Percentiles rank a stretch among this genome's conserved stretches.
Conservation (phyloP, 2,329 filamentous ascomycete genomes). For the Epichloe glyceriae region DNA sequence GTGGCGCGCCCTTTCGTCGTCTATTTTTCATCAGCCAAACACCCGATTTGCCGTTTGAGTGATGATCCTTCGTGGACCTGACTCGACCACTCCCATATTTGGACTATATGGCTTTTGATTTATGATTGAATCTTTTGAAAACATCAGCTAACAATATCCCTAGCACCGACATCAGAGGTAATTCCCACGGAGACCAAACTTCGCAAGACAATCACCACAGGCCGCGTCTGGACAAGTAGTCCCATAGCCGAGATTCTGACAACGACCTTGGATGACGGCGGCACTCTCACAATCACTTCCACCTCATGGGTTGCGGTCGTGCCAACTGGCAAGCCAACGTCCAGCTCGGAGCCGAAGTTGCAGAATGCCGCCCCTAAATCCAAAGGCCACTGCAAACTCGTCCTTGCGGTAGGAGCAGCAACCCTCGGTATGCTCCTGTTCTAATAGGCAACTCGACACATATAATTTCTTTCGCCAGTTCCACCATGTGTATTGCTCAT, state of each 20-base stretch:
- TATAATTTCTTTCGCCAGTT: too few species aligned
- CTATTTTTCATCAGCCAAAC: background rate
- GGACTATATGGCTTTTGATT: background rate
- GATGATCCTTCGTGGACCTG: background rate
- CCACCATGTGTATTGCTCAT: background rate
- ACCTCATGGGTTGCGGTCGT: slow-evolving; percentile 35
- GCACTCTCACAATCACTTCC: slow-evolving; percentile 32
- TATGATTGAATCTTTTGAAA: background rate
- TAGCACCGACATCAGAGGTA: background rate
- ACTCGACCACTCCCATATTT: background rate
- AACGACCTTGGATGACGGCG: slow-evolving; percentile 32
- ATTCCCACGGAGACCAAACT: slow-evolving; percentile 10
- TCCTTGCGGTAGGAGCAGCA: slow-evolving; percentile 15
- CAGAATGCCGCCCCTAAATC: slow-evolving; percentile 23
- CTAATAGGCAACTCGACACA: background rate
- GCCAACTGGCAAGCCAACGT: slow-evolving; percentile 20
- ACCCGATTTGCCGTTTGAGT: background rate
- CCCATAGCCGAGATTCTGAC: slow-evolving; percentile 28
- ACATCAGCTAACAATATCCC: slow-evolving; percentile 9
- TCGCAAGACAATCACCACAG: slow-evolving; percentile 20
- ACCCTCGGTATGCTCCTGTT: slow-evolving; percentile 10
- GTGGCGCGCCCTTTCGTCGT: background rate
- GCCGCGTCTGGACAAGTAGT: slow-evolving; percentile 22
- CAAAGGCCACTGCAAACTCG: slow-evolving; percentile 8
- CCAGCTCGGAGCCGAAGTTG: slow-evolving; percentile 19